A percentile compares a stretch with the other conserved stretches of the same genome.
These are phyloP conservation scores for Debaryomyces castellii DNA, from an alignment of 805 yeast genomes.

Conservation along the genomic window DNA sequence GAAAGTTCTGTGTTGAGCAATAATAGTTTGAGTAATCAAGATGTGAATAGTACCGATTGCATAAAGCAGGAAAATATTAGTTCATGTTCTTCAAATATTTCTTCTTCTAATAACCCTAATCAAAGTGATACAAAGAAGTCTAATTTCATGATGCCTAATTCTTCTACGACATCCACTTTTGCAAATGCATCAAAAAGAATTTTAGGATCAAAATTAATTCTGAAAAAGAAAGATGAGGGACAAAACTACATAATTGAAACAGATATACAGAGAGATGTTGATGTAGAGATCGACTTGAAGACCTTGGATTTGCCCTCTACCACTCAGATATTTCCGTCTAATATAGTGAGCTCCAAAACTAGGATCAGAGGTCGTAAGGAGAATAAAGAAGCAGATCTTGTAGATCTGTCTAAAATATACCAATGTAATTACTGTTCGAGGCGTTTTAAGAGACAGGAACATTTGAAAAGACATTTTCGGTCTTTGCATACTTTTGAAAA, in stretches of 20 bases:
- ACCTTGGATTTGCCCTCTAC: conserved; percentile 40
- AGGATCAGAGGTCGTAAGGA: conserved; percentile 66
- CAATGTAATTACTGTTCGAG: conserved; percentile 66
- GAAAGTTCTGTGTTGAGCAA: conserved; percentile 9
- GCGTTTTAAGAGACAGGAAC: conserved; percentile 73
- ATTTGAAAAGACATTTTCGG: conserved; percentile 70
- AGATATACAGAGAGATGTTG: conserved; percentile 26
- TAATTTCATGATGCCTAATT: neutral
- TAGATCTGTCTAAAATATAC: conserved; percentile 52
- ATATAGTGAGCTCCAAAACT: conserved; percentile 28
- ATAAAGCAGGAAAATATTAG: conserved; percentile 6
- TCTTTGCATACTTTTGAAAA: conserved; percentile 72
- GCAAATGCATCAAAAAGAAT: conserved; percentile 39
- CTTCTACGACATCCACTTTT: conserved; percentile 14
- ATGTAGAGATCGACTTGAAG: conserved; percentile 40
- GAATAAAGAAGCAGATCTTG: conserved; percentile 53
- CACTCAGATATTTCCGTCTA: conserved; percentile 36
- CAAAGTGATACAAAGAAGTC: neutral
- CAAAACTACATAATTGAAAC: conserved; percentile 6
- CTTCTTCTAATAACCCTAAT: conserved; percentile 8
- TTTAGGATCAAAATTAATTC: conserved; percentile 36
- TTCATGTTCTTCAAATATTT: conserved; percentile 12
- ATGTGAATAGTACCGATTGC: neutral
- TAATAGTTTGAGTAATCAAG: conserved; percentile 5
- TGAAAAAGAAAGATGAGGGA: conserved; percentile 23